These are phyloP conservation scores for Neurospora tetrasperma DNA, from an alignment of 495 filamentous ascomycete genomes.

Conservation along the genomic window DNA sequence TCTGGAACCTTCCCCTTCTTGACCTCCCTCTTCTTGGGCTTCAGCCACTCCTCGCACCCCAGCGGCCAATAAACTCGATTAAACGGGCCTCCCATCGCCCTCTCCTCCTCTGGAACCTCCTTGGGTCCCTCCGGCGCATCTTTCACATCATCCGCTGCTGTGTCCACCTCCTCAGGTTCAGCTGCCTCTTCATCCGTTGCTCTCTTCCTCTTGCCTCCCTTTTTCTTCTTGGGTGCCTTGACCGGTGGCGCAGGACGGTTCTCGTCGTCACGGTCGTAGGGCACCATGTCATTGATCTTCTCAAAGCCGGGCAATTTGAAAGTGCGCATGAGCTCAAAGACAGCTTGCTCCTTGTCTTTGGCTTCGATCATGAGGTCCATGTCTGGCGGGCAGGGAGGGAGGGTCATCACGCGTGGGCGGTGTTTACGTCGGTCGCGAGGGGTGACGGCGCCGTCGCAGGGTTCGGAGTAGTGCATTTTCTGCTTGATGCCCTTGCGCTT, in stretches of 20 bases:
- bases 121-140: slow-evolving; percentile 21
- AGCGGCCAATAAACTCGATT: slow-evolving; percentile 85
- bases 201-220: slow-evolving; percentile 13
- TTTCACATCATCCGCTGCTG: slow-evolving; percentile 33
- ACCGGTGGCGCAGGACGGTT: slow-evolving; percentile 44
- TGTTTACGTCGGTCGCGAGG: slow-evolving; percentile 71
- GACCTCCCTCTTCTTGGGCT: slow-evolving; percentile 61
- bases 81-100: slow-evolving; percentile 84
- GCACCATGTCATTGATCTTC: slow-evolving; percentile 65
- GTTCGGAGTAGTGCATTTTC: slow-evolving; percentile 96
- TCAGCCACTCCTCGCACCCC: slow-evolving; percentile 83
- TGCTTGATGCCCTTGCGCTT: slow-evolving; percentile 74
- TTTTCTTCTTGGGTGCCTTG: slow-evolving; percentile 39
- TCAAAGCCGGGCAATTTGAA: slow-evolving; percentile 75
- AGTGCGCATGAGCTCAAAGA: slow-evolving; percentile 84
- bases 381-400: slow-evolving; percentile 70
- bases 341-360: slow-evolving; percentile 96
- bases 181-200: slow-evolving; percentile 20
- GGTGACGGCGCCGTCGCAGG: slow-evolving; percentile 63
- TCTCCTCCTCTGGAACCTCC: slow-evolving; percentile 55
- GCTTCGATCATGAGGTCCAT: slow-evolving; percentile 99
- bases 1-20: slow-evolving; percentile 33
- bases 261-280: slow-evolving; percentile 68
- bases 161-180: slow-evolving; percentile 34
- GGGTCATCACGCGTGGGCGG: slow-evolving; percentile 58